Percentiles rank a stretch among this genome's conserved stretches.
Evolutionary conservation across 2,329 filamentous ascomycete species (phyloP).

Genomic region (Cercospora zeina): DNA sequence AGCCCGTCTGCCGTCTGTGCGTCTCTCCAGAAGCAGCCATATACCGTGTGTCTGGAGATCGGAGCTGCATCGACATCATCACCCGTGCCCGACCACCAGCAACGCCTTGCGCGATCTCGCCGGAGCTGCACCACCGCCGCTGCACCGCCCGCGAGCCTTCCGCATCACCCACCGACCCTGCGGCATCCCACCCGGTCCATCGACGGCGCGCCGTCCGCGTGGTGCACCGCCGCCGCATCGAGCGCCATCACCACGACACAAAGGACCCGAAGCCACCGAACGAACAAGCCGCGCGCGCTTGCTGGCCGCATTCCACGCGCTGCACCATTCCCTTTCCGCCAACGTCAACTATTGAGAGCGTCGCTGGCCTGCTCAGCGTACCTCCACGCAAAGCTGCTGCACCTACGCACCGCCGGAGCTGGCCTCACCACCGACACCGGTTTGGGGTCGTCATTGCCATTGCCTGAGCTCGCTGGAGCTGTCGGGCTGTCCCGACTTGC

Average conservation of each 20-base stretch:
- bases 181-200: neutral
- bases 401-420: conserved; percentile 23
- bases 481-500: conserved; percentile 26
- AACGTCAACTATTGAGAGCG: conserved; percentile 8
- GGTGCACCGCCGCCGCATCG: conserved; percentile 2
- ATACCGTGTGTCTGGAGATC: neutral
- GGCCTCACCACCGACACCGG: conserved; percentile 24
- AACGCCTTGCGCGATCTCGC: neutral
- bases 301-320: conserved; percentile 29
- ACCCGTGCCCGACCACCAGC: conserved; percentile 3
- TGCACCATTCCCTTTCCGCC: conserved; percentile 18
- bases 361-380: neutral
- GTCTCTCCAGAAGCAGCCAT: neutral
- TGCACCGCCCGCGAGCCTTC: neutral
- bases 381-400: neutral
- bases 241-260: conserved; percentile 13
- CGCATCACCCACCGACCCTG: neutral
- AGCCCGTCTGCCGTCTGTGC: conserved; percentile 6
- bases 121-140: conserved; percentile 2
- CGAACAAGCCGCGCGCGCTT: conserved; percentile 16
- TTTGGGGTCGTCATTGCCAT: conserved; percentile 27
- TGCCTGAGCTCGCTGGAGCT: conserved; percentile 35
- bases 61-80: conserved; percentile 1
- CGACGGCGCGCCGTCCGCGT: conserved; percentile 5
- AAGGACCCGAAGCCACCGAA: conserved; percentile 21